Base-by-base conservation (phyloP, 176 grass and related monocot species). In the Eleusine coracana region DNA sequence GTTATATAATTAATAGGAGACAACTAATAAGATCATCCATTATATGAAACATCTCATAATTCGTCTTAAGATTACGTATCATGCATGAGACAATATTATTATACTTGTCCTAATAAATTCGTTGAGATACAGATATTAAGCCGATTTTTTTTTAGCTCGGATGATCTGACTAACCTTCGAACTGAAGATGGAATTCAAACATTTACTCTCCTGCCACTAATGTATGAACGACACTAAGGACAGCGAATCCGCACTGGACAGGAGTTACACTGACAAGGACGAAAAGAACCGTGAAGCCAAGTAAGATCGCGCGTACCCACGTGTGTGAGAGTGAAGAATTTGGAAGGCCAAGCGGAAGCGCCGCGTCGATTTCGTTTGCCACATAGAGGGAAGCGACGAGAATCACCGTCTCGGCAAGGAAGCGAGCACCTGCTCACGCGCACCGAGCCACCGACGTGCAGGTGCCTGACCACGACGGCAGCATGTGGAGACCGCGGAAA, bases 381-480 rank as follows among this genome's bases (percentile, higher is more conserved):
- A 63, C 2, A 3, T 25, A 25, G 18, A n/a, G 8, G 58, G 56
- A 25, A 9, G 4, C 44, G 42, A 20, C 20, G 23, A 8, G 56
- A 31, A 66, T 54, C 31, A 8, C 44, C 81, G 14, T 66, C 81
- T 31, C 61, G n/a, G 34, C 71, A 38, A 75, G 70, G 71, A 75
- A 56, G 61, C 34, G 61, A 10, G 31, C 16, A 71, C 68, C 42
- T 51, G 41, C 25, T 8, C 56, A 59, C 55, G 20, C 11, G 54
- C 58, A 52, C 59, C 2, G 64, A 13, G 42, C 42, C 42, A 56
- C 72, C n/a, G 46, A 76, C 50, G 59, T 41, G 61, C 60, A 40
- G 18, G 44, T 7, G 79, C 14, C 34, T 23, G 58, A 23, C n/a
- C 44, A 11, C 44, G 58, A 25, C n/a, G 10, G n/a, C 21, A 29